Evolutionary conservation across 148 eudicot genomes (phyloP), one percentile per base, ranked within the genome.

Genomic region (Polygonum maritimum): DNA sequence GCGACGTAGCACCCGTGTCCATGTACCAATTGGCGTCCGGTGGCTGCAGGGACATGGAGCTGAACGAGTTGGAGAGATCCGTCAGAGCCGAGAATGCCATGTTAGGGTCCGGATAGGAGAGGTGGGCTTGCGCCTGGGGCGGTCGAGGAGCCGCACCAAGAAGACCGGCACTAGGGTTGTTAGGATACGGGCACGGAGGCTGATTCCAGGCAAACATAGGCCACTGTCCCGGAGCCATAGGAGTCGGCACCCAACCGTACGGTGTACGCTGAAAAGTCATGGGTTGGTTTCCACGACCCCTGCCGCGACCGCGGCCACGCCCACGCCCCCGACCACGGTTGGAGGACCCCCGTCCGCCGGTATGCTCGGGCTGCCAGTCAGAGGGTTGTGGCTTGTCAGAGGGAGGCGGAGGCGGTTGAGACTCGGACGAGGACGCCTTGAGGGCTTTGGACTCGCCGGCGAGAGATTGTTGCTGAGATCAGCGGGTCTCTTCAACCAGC

Each of bases 31-130:
- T 18, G 8, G n/a, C 9, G 22, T 55, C 26, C 5, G 62, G 31
- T 1, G 62, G 31, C 0, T 3, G 0, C 0, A 4, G 0, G 0
- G 62, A 1, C 22, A 18, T 55, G 8, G 26, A n/a, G 2, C 5
- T 18, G 7, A 55, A 55, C 1, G 62, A 26, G 1, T 55, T 26
- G 2, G 9, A 4, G 0, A 19, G 2, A 0, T 55, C 9, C 2
- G 31, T 2, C 13, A 2, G 54, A 3, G 18, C 54, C 14, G 16
- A 3, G 2, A 11, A 14, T 16, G 31, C 18, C 2, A 14, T 8
- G n/a, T 15, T 3, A 3, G 1, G 16, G 3, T 2, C 15, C 2
- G 1, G 2, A 1, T 8, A 16, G 0, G 2, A 0, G 2, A 4
- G 16, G 54, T 49, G 12, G 1, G 44, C 44, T 40, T 40, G 44